A percentile compares a stretch with the other conserved stretches of the same genome.
phyloP scores from a whole-genome alignment of 2,329 filamentous ascomycete genomes.

The Penicillium sp. region DNA sequence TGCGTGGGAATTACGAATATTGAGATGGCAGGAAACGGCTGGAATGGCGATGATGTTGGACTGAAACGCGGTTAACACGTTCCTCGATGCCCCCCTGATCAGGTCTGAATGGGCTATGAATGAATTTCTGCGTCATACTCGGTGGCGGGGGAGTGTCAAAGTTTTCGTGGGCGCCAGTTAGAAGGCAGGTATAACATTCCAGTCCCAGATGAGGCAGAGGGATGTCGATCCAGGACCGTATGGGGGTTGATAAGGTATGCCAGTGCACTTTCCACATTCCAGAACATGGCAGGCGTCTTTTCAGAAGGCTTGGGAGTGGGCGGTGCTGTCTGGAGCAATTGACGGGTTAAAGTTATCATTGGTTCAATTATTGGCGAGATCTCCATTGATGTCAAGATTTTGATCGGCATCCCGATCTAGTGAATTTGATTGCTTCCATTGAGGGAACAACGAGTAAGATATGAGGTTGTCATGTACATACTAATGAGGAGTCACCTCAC shows the following conservation, averaged over 20 bases:
- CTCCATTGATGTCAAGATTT: not conserved
- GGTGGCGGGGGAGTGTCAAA: slow-evolving; percentile 16
- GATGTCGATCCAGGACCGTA: slow-evolving; percentile 15
- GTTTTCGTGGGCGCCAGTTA: slow-evolving; percentile 1
- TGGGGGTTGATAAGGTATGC: slow-evolving; percentile 13
- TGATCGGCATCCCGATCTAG: not conserved
- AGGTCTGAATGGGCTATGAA: slow-evolving; percentile 5
- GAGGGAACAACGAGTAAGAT: not conserved
- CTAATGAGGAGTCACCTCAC: not conserved
- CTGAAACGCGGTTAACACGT: slow-evolving; percentile 14
- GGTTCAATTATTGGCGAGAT: not conserved
- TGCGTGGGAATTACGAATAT: slow-evolving; percentile 3
- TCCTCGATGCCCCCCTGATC: not conserved
- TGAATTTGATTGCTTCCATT: not conserved
- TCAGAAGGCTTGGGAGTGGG: slow-evolving; percentile 7
- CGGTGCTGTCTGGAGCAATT: not conserved
- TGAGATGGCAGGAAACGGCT: slow-evolving; percentile 23
- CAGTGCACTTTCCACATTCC: slow-evolving; percentile 17
- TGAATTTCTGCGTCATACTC: slow-evolving; percentile 17
- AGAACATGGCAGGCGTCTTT: slow-evolving; percentile 11
- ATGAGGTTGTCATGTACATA: not conserved
- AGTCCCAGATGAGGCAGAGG: not conserved
- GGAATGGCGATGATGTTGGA: slow-evolving; percentile 13
- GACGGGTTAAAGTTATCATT: slow-evolving; percentile 1
- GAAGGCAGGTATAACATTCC: slow-evolving; percentile 18